A percentile compares a stretch with the other conserved stretches of the same genome.
These are phyloP conservation scores for Harringtonia aguacate DNA, from an alignment of 2,329 filamentous ascomycete species.

Conservation along the genomic window DNA sequence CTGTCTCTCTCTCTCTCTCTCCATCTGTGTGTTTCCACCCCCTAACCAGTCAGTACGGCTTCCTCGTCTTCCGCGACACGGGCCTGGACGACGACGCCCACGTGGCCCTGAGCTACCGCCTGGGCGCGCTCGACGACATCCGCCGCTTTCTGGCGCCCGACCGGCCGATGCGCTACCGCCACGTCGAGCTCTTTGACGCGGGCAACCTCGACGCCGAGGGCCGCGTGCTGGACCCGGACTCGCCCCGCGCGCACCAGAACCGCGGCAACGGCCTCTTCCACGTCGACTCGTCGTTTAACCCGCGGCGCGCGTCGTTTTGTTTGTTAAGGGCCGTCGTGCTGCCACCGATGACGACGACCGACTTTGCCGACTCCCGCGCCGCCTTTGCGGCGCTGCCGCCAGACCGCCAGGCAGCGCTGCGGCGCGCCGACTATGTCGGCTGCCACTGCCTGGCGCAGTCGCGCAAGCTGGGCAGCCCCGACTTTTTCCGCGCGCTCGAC, in stretches of 20 bases:
- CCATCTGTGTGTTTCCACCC: no score
- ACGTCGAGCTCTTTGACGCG: constrained; percentile 45
- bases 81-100: constrained; percentile 41
- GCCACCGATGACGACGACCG: constrained; percentile 40
- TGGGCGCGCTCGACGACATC: constrained; percentile 47
- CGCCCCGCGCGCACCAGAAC: constrained; percentile 28
- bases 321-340: constrained; percentile 38
- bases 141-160: constrained; percentile 34
- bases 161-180: constrained; percentile 33
- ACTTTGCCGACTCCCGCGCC: constrained; percentile 40
- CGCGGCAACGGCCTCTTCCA: constrained; percentile 41
- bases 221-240: constrained; percentile 27
- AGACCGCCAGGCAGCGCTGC: constrained; percentile 21
- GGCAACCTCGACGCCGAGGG: constrained; percentile 41
- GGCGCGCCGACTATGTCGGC: constrained; percentile 30
- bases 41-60: no score
- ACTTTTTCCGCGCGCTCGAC: constrained; percentile 31
- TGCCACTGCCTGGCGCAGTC: constrained; percentile 41
- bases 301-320: constrained; percentile 39
- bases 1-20: no score
- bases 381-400: constrained; percentile 35
- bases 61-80: constrained; percentile 10
- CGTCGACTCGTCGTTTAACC: constrained; percentile 44
- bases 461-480: constrained; percentile 38
- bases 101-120: constrained; percentile 34